phyloP scores from a whole-genome alignment of 768 basidiomycete genomes.

The Collybiopsis confluens region DNA sequence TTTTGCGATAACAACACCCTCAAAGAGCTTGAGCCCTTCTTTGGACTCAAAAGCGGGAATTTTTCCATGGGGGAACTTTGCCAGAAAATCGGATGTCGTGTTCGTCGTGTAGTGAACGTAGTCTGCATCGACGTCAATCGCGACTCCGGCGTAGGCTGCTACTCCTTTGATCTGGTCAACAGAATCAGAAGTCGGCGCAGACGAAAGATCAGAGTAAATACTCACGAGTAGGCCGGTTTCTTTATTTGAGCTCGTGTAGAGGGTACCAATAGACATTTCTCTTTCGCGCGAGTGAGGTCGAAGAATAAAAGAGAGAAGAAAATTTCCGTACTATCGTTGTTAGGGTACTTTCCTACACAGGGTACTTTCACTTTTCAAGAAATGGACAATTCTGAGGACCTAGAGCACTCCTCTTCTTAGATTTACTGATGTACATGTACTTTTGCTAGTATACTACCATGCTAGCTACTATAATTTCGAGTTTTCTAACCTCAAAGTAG shows the following conservation, averaged over 20 bases:
- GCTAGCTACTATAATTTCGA: too few relatives aligned
- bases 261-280: slow-evolving; percentile 61
- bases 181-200: not conserved
- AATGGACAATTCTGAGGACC: too few relatives aligned
- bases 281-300: too few relatives aligned
- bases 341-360: too few relatives aligned
- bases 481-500: too few relatives aligned
- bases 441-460: too few relatives aligned
- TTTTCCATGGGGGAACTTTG: slow-evolving; percentile 75
- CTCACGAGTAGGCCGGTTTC: slow-evolving; percentile 46
- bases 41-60: slow-evolving; percentile 77
- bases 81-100: slow-evolving; percentile 62
- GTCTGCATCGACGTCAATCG: slow-evolving; percentile 42
- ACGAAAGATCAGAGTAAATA: slow-evolving; percentile 14
- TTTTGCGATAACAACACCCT: slow-evolving; percentile 76
- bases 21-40: slow-evolving; percentile 77
- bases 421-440: too few relatives aligned
- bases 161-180: slow-evolving; percentile 46
- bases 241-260: slow-evolving; percentile 48
- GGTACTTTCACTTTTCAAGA: too few relatives aligned
- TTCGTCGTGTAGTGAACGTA: slow-evolving; percentile 66
- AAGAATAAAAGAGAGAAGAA: too few relatives aligned
- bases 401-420: too few relatives aligned
- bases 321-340: too few relatives aligned
- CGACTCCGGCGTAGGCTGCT: slow-evolving; percentile 57